Conservation (phyloP, 495 filamentous ascomycete species). For the Podospora pseudoanserina region DNA sequence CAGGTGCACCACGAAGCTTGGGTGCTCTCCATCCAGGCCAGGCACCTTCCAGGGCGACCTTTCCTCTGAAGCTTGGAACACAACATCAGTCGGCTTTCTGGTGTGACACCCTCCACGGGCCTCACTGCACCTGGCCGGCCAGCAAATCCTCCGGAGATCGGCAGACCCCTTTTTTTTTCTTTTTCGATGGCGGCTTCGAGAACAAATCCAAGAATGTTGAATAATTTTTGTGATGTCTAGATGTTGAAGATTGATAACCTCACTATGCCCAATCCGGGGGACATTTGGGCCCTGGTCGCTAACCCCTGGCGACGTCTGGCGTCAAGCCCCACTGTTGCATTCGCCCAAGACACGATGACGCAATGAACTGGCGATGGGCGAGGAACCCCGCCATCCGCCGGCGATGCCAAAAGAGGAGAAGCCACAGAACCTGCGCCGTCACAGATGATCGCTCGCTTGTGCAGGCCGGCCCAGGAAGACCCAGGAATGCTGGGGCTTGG, state of each 20-base stretch:
- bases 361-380: conserved; percentile 11
- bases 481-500: background rate
- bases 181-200: background rate
- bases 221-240: background rate
- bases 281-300: background rate
- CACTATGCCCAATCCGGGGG: conserved; percentile 1
- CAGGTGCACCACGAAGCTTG: conserved; percentile 15
- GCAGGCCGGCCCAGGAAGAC: background rate
- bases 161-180: background rate
- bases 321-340: conserved; percentile 15
- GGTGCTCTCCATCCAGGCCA: conserved; percentile 1
- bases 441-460: background rate
- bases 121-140: background rate
- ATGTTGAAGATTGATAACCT: background rate
- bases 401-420: background rate
- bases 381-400: conserved; percentile 1
- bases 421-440: background rate
- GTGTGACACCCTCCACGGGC: background rate
- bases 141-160: conserved; percentile 21
- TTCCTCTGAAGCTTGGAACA: background rate
- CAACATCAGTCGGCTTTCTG: background rate
- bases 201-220: background rate
- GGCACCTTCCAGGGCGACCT: conserved; percentile 6
- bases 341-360: conserved; percentile 17
- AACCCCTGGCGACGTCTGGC: background rate